Conservation (phyloP, 2,329 filamentous ascomycete species). For the Colletotrichum godetiae region DNA sequence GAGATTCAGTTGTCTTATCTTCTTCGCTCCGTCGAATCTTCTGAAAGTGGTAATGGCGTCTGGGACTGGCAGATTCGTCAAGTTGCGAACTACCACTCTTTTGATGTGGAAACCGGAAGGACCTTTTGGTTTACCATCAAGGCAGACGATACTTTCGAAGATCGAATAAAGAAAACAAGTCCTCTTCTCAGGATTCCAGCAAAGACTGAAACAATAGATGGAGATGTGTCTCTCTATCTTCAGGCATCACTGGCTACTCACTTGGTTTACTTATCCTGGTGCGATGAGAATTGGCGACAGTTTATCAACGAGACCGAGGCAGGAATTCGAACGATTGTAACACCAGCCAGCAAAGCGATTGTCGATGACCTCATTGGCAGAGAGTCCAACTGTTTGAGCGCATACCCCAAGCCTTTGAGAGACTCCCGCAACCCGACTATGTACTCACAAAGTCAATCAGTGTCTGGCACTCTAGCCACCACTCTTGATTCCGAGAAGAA, state of each 20-base stretch:
- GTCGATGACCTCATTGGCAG: not conserved
- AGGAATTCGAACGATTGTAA: rapidly evolving
- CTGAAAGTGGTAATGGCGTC: not conserved
- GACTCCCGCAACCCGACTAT: not conserved
- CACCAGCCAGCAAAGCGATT: not conserved
- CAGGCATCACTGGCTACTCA: conserved; percentile 5
- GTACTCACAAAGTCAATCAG: not conserved
- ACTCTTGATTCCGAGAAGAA: not conserved
- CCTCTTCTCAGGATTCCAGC: not conserved
- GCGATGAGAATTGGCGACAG: conserved; percentile 11
- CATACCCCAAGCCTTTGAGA: not conserved
- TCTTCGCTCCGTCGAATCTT: conserved; percentile 2
- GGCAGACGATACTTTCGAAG: not conserved
- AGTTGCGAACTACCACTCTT: not conserved
- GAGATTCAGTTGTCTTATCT: not conserved
- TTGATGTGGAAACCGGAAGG: not conserved
- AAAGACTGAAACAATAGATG: not conserved
- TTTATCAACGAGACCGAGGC: conserved; percentile 10
- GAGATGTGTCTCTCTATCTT: not conserved
- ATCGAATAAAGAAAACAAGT: rapidly evolving
- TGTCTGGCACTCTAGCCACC: not conserved
- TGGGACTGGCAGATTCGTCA: conserved; percentile 6
- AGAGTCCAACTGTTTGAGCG: not conserved
- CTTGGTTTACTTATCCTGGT: conserved; percentile 1
- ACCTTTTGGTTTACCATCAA: conserved; percentile 16